Evolutionary conservation across 2,329 filamentous ascomycete genomes (phyloP), one percentile per base, ranked within the genome.

Genomic region (Cercospora sp.): DNA sequence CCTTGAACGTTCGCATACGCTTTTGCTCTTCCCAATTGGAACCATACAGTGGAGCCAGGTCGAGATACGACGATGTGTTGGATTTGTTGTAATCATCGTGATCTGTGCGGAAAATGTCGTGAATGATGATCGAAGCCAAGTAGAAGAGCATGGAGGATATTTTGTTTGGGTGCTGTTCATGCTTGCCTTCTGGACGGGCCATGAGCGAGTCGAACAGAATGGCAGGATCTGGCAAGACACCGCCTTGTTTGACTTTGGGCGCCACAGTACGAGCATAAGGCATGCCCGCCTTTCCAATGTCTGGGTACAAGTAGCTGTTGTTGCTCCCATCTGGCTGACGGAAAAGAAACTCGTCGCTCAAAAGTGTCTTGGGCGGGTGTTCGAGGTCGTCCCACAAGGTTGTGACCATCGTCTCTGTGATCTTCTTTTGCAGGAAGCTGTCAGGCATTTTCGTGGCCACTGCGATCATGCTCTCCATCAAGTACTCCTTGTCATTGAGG

Each of bases 71-170:
- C 0, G 90, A 92, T 0, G 89, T 91, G 69, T 88, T 82, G 0
- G 88, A 90, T 65, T 86, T 87, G 65, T 86, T 87, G 74, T 83
- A 85, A 76, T 93, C 88, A 5, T 81, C 81, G 28, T 87, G 86
- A 72, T 86, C 87, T 1, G 89, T 91, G 42, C 87, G 84, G 79
- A 91, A 91, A 60, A 89, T 80, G 74, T 90, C 88, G 80, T 82
- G 79, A 59, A 84, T 85, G 73, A 85, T 85, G 73, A 94, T 90
- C 6, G 89, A 88, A 0, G 90, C 91, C 53, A 91, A 82, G 71
- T 93, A 92, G 77, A 92, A 92, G 16, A 94, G 81, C 80, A 92
- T 88, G 73, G 88, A 90, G 0, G 90, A 93, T 48, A 93, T 88
- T n/a, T 87, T 86, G 61, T 90, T 90, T 0, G 89, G 88, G 75